Conservation (phyloP, 371 early-diverging fungal genomes). For the Synchytrium microbalum region DNA sequence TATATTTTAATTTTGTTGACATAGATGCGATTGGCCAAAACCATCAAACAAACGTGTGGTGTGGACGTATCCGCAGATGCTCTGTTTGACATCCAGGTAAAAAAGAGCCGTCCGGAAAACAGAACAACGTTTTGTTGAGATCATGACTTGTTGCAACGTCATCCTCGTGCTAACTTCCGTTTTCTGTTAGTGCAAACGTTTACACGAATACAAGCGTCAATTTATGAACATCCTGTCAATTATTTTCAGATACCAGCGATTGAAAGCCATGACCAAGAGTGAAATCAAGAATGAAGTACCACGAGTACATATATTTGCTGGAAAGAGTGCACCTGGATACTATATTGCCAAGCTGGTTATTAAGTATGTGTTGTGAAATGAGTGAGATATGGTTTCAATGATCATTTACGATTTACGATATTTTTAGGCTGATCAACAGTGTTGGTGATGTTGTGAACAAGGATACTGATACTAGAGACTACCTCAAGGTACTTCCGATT, state of each 20-base stretch:
- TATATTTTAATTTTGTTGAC: neutral
- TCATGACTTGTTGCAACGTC: no score
- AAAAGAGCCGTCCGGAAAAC: no score
- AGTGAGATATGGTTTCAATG: no score
- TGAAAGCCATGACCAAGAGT: conserved; percentile 61
- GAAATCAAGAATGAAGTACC: conserved; percentile 57
- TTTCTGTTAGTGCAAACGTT: conserved; percentile 81
- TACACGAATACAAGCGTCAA: conserved; percentile 96
- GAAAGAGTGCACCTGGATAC: conserved; percentile 78
- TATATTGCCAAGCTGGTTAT: conserved; percentile 92
- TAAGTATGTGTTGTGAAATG: no score
- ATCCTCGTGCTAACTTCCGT: no score
- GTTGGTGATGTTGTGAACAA: conserved; percentile 76
- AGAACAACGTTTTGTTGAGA: no score
- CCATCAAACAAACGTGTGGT: conserved; percentile 56
- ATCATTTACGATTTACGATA: no score
- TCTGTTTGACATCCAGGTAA: conserved; percentile 78
- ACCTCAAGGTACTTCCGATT: conserved; percentile 66
- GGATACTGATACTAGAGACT: conserved; percentile 60
- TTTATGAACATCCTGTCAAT: conserved; percentile 88
- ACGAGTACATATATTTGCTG: conserved; percentile 52
- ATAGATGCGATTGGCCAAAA: conserved; percentile 61
- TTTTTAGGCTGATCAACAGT: conserved; percentile 85
- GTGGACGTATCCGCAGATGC: conserved; percentile 71
- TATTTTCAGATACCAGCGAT: conserved; percentile 73